Percentiles rank a stretch among this genome's conserved stretches.
phyloP scores from a whole-genome alignment of 2,329 filamentous ascomycete species.

The Chaetomiaceae sp. region DNA sequence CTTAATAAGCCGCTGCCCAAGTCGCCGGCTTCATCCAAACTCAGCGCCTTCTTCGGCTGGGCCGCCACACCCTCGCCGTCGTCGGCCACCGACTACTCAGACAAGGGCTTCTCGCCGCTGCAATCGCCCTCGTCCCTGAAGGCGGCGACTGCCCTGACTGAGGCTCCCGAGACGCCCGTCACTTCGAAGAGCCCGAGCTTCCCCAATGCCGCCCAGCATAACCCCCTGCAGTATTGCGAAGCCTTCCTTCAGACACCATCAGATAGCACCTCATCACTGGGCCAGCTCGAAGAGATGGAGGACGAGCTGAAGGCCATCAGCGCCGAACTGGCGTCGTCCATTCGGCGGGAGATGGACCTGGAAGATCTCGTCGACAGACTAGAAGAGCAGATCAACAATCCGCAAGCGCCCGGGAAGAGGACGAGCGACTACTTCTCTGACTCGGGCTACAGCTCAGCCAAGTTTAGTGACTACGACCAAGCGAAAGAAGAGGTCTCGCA shows the following conservation, averaged over 20 bases:
- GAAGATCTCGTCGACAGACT: conserved; percentile 88
- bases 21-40: conserved; percentile 45
- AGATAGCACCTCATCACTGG: conserved; percentile 33
- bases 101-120: conserved; percentile 40
- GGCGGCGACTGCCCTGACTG: conserved; percentile 29
- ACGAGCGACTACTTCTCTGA: conserved; percentile 99
- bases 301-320: conserved; percentile 91
- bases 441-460: conserved; percentile 80
- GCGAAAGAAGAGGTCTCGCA: conserved; percentile 70
- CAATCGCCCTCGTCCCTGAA: conserved; percentile 47
- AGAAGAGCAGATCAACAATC: conserved; percentile 66
- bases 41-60: conserved; percentile 52
- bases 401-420: conserved; percentile 56
- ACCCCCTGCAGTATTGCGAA: conserved; percentile 45
- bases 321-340: conserved; percentile 84
- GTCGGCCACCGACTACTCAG: conserved; percentile 46
- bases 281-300: conserved; percentile 79
- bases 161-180: conserved; percentile 36
- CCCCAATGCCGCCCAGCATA: conserved; percentile 37
- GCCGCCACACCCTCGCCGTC: conserved; percentile 38
- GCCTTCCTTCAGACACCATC: conserved; percentile 46
- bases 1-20: conserved; percentile 51
- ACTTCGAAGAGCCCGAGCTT: conserved; percentile 36
- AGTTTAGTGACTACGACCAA: conserved; percentile 62
- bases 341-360: conserved; percentile 90